phyloP scores from a whole-genome alignment of 805 yeast species.

The Ogataea nitratoaversa region DNA sequence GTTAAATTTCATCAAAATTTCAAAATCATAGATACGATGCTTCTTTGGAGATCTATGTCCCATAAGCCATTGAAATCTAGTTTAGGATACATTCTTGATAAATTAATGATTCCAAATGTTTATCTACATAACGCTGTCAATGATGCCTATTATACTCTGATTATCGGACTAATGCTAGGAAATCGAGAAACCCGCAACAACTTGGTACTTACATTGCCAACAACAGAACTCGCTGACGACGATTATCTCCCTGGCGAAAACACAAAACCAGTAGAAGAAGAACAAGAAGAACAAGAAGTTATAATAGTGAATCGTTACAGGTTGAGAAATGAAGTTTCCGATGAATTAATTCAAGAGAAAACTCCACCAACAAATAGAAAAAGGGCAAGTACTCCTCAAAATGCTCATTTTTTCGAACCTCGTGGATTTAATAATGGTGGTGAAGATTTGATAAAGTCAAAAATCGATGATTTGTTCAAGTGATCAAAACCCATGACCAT shows the following conservation, averaged over 20 bases:
- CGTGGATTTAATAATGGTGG: background rate
- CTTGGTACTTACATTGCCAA: too few relatives aligned
- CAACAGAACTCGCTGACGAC: too few relatives aligned
- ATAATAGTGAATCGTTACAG: too few relatives aligned
- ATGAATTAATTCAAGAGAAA: slow-evolving; percentile 8
- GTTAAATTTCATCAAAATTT: slow-evolving; percentile 14
- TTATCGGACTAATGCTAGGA: slow-evolving; percentile 24
- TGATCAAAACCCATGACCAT: background rate
- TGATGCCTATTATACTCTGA: slow-evolving; percentile 29
- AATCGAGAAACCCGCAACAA: slow-evolving; percentile 25
- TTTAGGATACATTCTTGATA: slow-evolving; percentile 25
- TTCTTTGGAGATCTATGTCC: slow-evolving; percentile 23
- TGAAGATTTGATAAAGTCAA: background rate
- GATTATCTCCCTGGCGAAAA: background rate
- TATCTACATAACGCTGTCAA: slow-evolving; percentile 31
- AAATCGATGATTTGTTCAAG: background rate
- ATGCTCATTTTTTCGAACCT: background rate
- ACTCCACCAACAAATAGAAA: background rate
- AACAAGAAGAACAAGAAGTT: slow-evolving; percentile 3
- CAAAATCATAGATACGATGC: slow-evolving; percentile 28
- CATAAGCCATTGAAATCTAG: slow-evolving; percentile 12
- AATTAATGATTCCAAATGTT: slow-evolving; percentile 25
- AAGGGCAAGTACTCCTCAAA: background rate
- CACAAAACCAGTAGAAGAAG: background rate
- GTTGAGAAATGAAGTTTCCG: slow-evolving; percentile 17